Percentiles rank a stretch among this genome's conserved stretches.
Conservation (phyloP, 371 early-diverging fungal genomes). For the Lichtheimia corymbifera region DNA sequence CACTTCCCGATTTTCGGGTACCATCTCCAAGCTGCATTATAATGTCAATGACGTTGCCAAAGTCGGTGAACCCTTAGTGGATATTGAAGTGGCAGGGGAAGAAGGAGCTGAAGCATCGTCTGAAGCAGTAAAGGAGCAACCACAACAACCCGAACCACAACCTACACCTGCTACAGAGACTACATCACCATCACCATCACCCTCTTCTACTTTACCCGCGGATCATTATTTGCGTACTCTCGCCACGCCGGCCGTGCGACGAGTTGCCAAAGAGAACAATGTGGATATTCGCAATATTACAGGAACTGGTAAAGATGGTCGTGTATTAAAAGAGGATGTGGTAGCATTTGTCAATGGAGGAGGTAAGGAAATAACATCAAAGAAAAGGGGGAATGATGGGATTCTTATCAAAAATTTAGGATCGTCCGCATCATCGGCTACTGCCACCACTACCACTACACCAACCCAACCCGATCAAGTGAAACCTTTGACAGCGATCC, state of each 20-base stretch:
- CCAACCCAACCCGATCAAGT: slow-evolving; percentile 13
- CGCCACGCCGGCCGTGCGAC: slow-evolving; percentile 93
- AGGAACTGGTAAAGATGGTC: slow-evolving; percentile 87
- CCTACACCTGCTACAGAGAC: not conserved
- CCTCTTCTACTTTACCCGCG: not conserved
- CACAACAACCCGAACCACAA: not conserved
- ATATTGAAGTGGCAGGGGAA: slow-evolving; percentile 78
- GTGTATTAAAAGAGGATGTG: slow-evolving; percentile 92
- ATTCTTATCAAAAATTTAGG: not conserved
- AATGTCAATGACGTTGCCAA: slow-evolving; percentile 88
- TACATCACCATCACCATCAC: not conserved
- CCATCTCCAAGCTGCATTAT: slow-evolving; percentile 80
- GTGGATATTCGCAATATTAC: slow-evolving; percentile 73
- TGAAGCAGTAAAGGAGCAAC: slow-evolving; percentile 1
- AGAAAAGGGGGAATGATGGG: not conserved
- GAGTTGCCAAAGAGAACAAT: slow-evolving; percentile 79
- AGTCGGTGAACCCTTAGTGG: slow-evolving; percentile 93
- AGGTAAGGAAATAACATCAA: slow-evolving; percentile 10
- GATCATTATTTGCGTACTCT: slow-evolving; percentile 29
- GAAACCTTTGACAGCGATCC: slow-evolving; percentile 74
- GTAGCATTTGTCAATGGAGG: slow-evolving; percentile 47
- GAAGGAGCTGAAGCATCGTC: slow-evolving; percentile 17
- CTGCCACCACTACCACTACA: not conserved
- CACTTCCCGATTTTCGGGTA: slow-evolving; percentile 92
- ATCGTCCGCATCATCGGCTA: slow-evolving; percentile 2